Percentiles rank a stretch among this genome's conserved stretches.
phyloP scores from a whole-genome alignment of 306 rosid genomes.

The Parietaria judaica region DNA sequence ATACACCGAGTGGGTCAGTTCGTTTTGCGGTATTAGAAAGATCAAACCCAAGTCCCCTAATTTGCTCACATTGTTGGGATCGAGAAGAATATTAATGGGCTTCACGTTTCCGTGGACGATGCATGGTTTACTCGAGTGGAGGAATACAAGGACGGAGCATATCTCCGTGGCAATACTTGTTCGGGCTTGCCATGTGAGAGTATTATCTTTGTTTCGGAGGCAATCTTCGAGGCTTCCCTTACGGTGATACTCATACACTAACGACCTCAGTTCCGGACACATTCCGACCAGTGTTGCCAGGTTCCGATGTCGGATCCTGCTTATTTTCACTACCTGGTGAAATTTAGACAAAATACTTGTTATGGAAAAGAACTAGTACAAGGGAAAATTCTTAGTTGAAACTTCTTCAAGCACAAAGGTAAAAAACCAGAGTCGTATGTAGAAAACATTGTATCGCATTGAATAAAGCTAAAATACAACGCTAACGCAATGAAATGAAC shows the following conservation, averaged over 20 bases:
- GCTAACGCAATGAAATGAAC: background rate
- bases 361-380: background rate
- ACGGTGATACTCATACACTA: constrained; percentile 68
- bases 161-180: constrained; percentile 56
- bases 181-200: constrained; percentile 77
- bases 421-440: background rate
- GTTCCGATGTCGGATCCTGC: constrained; percentile 82
- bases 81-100: constrained; percentile 81
- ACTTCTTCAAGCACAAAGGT: background rate
- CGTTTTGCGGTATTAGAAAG: constrained; percentile 40
- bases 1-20: constrained; percentile 33
- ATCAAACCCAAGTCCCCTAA: constrained; percentile 59
- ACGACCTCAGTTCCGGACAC: constrained; percentile 69
- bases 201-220: constrained; percentile 44
- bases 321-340: constrained; percentile 78
- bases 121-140: constrained; percentile 60
- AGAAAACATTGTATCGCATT: no score
- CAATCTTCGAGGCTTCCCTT: constrained; percentile 79
- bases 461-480: background rate
- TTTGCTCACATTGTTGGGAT: constrained; percentile 67
- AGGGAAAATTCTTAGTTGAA: background rate
- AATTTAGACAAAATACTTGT: constrained; percentile 24
- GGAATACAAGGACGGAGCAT: constrained; percentile 80
- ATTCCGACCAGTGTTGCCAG: constrained; percentile 60
- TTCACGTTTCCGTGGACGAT: constrained; percentile 81